Evolutionary conservation across 371 early-diverging fungal genomes (phyloP).

Genomic region (Circinella minor): DNA sequence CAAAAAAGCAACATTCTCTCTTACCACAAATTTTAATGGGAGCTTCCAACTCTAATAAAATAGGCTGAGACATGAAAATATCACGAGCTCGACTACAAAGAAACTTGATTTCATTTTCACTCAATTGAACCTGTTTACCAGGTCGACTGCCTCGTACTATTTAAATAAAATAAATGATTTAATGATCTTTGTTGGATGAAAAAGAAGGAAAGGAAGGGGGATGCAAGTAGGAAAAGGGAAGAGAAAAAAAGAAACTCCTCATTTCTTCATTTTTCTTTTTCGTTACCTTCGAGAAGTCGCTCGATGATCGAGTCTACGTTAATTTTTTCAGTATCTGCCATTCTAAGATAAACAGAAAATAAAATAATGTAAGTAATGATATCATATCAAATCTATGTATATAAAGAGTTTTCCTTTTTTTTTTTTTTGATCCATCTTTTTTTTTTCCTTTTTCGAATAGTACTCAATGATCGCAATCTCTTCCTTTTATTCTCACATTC

Average conservation of each 20-base stretch:
- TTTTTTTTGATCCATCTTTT: conserved; percentile 7
- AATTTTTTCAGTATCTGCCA: conserved; percentile 22
- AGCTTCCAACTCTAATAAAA: conserved; percentile 91
- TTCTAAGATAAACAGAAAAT: conserved; percentile 4
- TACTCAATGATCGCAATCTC: neutral
- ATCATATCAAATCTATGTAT: neutral
- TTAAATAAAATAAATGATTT: conserved; percentile 1
- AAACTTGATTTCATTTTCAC: conserved; percentile 84
- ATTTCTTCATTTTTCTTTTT: neutral
- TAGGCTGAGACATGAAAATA: conserved; percentile 91
- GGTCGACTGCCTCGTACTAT: conserved; percentile 93
- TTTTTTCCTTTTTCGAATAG: neutral
- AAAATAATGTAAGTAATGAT: neutral
- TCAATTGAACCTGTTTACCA: conserved; percentile 84
- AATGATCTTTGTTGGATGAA: conserved; percentile 2
- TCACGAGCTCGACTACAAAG: conserved; percentile 90
- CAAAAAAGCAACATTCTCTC: conserved; percentile 5
- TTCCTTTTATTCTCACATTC: neutral
- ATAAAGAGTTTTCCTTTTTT: neutral
- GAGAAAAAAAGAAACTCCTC: conserved; percentile 1
- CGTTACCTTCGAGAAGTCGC: conserved; percentile 33
- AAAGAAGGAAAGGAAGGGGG: conserved; percentile 4
- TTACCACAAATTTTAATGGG: conserved; percentile 93
- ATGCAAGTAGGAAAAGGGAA: neutral
- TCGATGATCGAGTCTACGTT: conserved; percentile 29